Percentiles rank a stretch among this genome's conserved stretches.
phyloP scores from a whole-genome alignment of 106 monocot species.

The Acorus calamus region DNA sequence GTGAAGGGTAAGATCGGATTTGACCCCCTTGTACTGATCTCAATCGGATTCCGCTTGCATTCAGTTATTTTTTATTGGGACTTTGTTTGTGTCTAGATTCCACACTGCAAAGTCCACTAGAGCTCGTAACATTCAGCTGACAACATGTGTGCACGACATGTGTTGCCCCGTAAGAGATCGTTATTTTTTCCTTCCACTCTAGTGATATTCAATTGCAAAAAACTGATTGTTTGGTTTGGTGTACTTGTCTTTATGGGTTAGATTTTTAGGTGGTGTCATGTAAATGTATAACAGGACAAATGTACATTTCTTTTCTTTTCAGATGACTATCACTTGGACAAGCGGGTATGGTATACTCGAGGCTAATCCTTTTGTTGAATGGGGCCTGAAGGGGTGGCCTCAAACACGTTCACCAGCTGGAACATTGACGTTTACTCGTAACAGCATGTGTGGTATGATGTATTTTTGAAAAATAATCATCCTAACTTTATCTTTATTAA shows the following conservation, averaged over 20 bases:
- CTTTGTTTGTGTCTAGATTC: too few species aligned
- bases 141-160: too few species aligned
- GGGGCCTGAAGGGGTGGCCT: conserved; percentile 50
- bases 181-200: too few species aligned
- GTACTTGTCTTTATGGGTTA: not conserved
- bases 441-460: conserved; percentile 78
- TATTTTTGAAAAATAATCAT: not conserved
- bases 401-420: conserved; percentile 58
- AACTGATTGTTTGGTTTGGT: not conserved
- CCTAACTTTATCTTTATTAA: not conserved
- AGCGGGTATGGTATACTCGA: conserved; percentile 79
- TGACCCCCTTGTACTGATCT: too few species aligned
- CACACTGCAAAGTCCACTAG: too few species aligned
- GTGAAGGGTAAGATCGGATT: too few species aligned
- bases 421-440: conserved; percentile 74
- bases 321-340: conserved; percentile 98
- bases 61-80: too few species aligned
- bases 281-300: not conserved
- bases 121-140: too few species aligned
- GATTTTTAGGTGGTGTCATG: not conserved
- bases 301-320: conserved; percentile 4
- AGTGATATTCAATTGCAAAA: too few species aligned
- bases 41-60: too few species aligned
- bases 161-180: too few species aligned
- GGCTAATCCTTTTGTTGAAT: conserved; percentile 90